Base-by-base conservation (phyloP, 306 rosid genomes). In the Acmispon strigosus region DNA sequence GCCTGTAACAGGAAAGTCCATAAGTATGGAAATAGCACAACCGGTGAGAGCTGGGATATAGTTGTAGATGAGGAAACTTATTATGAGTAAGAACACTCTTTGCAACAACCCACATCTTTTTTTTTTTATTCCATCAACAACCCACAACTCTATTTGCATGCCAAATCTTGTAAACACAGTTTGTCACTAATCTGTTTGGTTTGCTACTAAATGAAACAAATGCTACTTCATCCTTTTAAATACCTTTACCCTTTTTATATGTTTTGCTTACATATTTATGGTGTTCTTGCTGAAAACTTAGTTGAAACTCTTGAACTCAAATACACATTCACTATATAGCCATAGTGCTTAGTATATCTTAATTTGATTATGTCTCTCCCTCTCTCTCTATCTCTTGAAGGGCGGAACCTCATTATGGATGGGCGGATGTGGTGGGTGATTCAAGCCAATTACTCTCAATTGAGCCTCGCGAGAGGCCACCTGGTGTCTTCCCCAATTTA, bases 21-120 rank as follows among this genome's bases (percentile, higher is more conserved):
- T 79, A 94, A 94, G 75, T 94, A 90, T 74, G 98, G 98, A 75
- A 90, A 94, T 72, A 94, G 96, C 85, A 89, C 97, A 27, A 94
- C 97, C 4, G 89, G 96, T 44, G 98, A 94, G 82, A 88, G 92
- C 84, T 94, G 98, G 97, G 98, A 94, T 59, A 90, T 94, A 62
- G 88, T 86, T 16, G 95, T 94, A 68, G 97, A 89, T 17, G 97
- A 94, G 81, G 98, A 90, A 75, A 94, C 97, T 15, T 90, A 87
- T 75, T 94, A 94, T 64, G 95, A 94, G 97, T 90, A 84, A 87
- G 96, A 19, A 66, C 70, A 34, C 27, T 18, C 67, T 66, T 57
- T 70, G 53, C 43, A 19, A 3, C 24, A 2, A 12, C 50, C 5
- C 58, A 56, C 60, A 13, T n/a, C n/a, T n/a, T n/a, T n/a, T n/a